Evolutionary conservation across 306 rosid species (phyloP).

Genomic region (Vigna hirtella): DNA sequence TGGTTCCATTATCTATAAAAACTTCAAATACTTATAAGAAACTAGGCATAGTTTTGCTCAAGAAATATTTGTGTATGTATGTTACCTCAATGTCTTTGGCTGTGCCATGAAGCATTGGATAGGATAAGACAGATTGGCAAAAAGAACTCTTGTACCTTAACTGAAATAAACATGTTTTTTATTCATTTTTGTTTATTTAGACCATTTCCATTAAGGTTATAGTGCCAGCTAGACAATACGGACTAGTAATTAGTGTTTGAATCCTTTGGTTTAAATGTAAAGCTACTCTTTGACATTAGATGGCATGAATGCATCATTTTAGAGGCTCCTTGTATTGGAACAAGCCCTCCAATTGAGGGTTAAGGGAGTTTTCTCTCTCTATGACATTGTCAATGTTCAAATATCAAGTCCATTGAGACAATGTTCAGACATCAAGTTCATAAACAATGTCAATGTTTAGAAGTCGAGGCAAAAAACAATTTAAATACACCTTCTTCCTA

Average conservation of each 20-base stretch:
- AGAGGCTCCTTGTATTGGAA: too few relatives aligned
- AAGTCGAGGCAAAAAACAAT: too few relatives aligned
- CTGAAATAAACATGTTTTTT: too few relatives aligned
- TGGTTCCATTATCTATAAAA: neutral
- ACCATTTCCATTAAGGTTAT: slow-evolving; percentile 3
- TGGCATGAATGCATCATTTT: too few relatives aligned
- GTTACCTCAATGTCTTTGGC: neutral
- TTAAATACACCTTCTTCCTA: too few relatives aligned
- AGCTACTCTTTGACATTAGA: too few relatives aligned
- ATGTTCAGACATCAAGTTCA: too few relatives aligned
- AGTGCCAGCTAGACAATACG: neutral
- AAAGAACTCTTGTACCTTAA: neutral
- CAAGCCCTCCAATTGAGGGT: too few relatives aligned
- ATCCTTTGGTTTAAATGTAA: neutral
- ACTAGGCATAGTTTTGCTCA: neutral
- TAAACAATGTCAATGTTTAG: too few relatives aligned
- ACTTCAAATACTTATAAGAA: neutral
- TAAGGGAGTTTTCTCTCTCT: too few relatives aligned
- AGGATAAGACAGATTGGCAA: neutral
- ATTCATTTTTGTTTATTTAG: neutral
- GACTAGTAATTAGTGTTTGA: neutral
- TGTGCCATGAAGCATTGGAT: neutral
- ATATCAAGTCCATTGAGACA: too few relatives aligned
- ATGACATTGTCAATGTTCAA: too few relatives aligned
- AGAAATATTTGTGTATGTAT: neutral